A percentile compares a stretch with the other conserved stretches of the same genome.
Evolutionary conservation across 129 eudicot species (phyloP).

Genomic region (Ambrosia trifida): DNA sequence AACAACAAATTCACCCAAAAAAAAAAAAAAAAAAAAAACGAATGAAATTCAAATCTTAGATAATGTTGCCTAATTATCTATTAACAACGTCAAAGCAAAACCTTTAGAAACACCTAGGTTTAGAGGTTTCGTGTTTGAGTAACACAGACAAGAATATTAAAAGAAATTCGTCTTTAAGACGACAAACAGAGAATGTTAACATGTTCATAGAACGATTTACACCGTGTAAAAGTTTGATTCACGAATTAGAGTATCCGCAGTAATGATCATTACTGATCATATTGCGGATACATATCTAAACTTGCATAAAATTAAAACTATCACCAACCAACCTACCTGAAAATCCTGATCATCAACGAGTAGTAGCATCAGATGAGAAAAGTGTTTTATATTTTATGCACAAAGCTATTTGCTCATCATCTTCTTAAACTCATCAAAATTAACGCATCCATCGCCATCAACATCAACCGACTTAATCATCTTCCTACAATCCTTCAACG

Average conservation of each 20-base stretch:
- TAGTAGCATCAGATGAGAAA: neutral
- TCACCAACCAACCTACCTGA: neutral
- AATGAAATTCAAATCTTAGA: neutral
- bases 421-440: conserved; percentile 91
- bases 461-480: conserved; percentile 81
- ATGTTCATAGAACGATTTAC: neutral
- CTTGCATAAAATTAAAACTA: neutral
- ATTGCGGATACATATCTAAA: conserved; percentile 7
- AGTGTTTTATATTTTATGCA: neutral
- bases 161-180: neutral
- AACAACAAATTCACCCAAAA: conserved; percentile 10
- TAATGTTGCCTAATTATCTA: neutral
- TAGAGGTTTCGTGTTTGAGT: no score
- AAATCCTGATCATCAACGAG: conserved; percentile 17
- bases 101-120: no score
- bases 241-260: conserved; percentile 5
- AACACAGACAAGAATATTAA: no score
- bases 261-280: neutral
- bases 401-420: conserved; percentile 63
- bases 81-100: neutral
- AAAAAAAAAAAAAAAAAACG: neutral
- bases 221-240: conserved; percentile 11
- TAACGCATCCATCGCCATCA: conserved; percentile 85
- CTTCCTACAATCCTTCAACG: conserved; percentile 71
- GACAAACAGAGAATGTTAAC: neutral